Conservation (phyloP, 495 filamentous ascomycete genomes). For the Amorphotheca resinae region DNA sequence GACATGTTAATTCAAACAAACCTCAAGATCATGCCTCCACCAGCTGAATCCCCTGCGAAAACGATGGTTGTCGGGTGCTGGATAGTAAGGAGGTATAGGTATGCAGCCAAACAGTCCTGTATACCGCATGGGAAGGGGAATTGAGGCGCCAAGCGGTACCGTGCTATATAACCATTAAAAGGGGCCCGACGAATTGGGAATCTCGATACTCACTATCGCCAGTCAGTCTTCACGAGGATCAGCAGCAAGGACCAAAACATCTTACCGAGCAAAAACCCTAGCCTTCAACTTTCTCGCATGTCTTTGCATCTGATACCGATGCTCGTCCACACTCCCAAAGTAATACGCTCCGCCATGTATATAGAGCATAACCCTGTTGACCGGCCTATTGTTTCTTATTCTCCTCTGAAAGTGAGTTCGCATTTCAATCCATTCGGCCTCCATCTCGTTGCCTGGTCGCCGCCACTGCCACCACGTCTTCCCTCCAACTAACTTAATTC, state of each 20-base stretch:
- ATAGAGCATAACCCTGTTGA: constrained; percentile 80
- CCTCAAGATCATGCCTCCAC: constrained; percentile 72
- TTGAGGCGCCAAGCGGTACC: constrained; percentile 83
- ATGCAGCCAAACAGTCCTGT: constrained; percentile 77
- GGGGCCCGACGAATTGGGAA: not conserved
- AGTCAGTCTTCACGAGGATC: constrained; percentile 7
- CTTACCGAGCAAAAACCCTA: constrained; percentile 65
- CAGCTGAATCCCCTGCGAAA: constrained; percentile 78
- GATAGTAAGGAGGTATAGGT: constrained; percentile 62
- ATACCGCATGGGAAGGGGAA: constrained; percentile 91
- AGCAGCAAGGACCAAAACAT: constrained; percentile 1
- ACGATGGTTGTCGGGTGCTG: constrained; percentile 71
- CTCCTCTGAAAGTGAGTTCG: constrained; percentile 61
- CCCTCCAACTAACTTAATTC: constrained; percentile 64
- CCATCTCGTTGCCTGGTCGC: constrained; percentile 41
- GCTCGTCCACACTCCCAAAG: constrained; percentile 89
- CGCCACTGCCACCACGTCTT: constrained; percentile 94
- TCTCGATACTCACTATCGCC: constrained; percentile 10
- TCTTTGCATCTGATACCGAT: constrained; percentile 90
- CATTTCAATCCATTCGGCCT: constrained; percentile 96
- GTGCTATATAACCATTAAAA: constrained; percentile 8
- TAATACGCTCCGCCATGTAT: constrained; percentile 63
- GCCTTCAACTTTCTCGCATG: constrained; percentile 90
- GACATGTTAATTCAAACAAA: constrained; percentile 17
- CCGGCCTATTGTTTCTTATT: constrained; percentile 41